Conservation (phyloP, 164 flowering plant species). For the Sedum album region DNA sequence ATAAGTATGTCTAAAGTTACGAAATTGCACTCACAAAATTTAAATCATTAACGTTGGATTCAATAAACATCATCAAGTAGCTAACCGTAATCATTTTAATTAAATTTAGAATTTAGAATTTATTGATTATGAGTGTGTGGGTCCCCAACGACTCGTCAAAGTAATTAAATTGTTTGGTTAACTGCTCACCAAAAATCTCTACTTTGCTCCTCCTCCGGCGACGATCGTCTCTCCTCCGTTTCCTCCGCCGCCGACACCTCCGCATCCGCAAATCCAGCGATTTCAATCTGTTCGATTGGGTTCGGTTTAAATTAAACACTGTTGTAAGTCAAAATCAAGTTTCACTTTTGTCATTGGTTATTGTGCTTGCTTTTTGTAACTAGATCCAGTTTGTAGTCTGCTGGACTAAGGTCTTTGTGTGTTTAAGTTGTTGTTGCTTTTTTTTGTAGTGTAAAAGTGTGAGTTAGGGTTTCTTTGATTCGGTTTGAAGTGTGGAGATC, state of each 20-base stretch:
- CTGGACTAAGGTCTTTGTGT: not conserved
- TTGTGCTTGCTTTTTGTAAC: not conserved
- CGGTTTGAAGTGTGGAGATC: not conserved
- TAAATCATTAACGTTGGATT: too few relatives aligned
- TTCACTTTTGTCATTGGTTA: not conserved
- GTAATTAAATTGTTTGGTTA: not conserved
- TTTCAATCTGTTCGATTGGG: not conserved
- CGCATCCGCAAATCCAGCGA: not conserved
- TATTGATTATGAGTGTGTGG: not conserved
- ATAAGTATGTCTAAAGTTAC: too few relatives aligned
- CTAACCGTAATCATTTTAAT: not conserved
- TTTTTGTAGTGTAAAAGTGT: not conserved
- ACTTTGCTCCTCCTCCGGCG: not conserved
- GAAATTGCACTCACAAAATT: too few relatives aligned
- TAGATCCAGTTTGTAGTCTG: not conserved
- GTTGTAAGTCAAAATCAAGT: not conserved
- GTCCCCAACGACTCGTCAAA: conserved; percentile 3
- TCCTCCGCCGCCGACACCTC: not conserved
- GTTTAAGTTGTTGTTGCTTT: not conserved
- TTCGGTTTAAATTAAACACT: not conserved
- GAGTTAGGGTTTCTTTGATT: not conserved
- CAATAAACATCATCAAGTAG: not conserved
- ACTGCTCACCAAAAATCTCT: not conserved
- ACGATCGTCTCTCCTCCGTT: not conserved
- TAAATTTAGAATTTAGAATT: too few relatives aligned